phyloP scores from a whole-genome alignment of 78 protist genomes.

The Monocercomonoides exilis region DNA sequence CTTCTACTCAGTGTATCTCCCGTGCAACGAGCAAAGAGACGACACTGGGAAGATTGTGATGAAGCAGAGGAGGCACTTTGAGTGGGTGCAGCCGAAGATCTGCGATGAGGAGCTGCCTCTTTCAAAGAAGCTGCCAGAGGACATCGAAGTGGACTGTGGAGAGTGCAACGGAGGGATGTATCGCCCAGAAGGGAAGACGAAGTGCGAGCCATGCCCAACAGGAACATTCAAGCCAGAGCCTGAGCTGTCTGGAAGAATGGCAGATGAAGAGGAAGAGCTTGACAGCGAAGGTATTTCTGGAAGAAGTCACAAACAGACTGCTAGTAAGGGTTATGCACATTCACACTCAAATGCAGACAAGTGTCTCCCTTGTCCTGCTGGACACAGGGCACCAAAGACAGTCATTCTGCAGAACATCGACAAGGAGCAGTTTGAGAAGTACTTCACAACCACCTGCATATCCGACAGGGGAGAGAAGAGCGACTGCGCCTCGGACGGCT shows the following conservation, averaged over 20 bases:
- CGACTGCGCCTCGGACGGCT: background rate
- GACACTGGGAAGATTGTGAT: background rate
- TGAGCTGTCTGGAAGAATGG: too few species aligned
- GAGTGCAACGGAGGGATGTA: background rate
- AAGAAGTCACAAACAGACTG: too few species aligned
- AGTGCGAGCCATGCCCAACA: background rate
- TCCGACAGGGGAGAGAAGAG: background rate
- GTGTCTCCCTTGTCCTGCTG: too few species aligned
- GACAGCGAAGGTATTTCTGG: too few species aligned
- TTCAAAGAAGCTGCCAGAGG: background rate
- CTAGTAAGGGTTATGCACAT: too few species aligned
- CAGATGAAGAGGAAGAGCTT: too few species aligned
- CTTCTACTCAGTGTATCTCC: background rate
- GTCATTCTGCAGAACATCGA: too few species aligned
- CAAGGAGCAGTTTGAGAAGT: background rate
- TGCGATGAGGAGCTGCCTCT: background rate
- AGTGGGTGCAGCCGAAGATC: background rate
- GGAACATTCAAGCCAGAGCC: background rate
- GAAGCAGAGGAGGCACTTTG: background rate
- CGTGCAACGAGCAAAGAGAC: background rate
- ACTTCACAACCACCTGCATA: background rate
- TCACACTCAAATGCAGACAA: too few species aligned
- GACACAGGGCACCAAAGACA: too few species aligned
- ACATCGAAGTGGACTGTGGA: background rate
- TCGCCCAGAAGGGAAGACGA: background rate